Conservation (phyloP, 441 rosid genomes). For the Hura crepitans region DNA sequence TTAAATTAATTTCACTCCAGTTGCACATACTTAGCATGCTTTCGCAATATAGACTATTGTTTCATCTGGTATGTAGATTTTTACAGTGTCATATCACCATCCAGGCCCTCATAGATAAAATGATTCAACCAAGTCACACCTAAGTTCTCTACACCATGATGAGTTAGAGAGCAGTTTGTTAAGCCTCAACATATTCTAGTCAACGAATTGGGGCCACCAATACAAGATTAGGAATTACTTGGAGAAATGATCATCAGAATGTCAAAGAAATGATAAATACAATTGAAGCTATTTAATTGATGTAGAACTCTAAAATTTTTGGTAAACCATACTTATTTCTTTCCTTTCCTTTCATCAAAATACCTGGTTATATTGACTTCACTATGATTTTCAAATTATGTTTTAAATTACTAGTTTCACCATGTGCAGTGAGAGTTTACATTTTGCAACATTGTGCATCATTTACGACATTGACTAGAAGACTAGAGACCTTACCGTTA, state of each 20-base stretch:
- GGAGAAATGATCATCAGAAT: background rate
- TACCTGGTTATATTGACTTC: background rate
- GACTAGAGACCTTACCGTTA: constrained; percentile 50
- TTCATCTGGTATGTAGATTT: too few species aligned
- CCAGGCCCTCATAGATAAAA: background rate
- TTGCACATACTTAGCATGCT: too few species aligned
- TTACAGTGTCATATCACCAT: background rate
- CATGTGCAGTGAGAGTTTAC: background rate
- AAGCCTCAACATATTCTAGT: background rate
- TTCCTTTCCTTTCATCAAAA: background rate
- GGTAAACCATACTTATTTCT: background rate
- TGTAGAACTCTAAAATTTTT: background rate
- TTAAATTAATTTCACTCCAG: too few species aligned
- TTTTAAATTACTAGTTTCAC: background rate
- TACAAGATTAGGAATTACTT: background rate
- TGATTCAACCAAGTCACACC: background rate
- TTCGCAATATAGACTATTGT: too few species aligned
- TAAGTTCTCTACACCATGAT: background rate
- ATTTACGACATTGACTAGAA: constrained; percentile 3
- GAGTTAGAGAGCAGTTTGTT: background rate
- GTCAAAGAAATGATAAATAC: background rate
- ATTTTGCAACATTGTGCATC: background rate
- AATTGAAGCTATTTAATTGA: background rate
- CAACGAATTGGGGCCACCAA: background rate
- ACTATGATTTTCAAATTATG: background rate